Conservation (phyloP, 495 filamentous ascomycete species). For the Penicillium odoratum region DNA sequence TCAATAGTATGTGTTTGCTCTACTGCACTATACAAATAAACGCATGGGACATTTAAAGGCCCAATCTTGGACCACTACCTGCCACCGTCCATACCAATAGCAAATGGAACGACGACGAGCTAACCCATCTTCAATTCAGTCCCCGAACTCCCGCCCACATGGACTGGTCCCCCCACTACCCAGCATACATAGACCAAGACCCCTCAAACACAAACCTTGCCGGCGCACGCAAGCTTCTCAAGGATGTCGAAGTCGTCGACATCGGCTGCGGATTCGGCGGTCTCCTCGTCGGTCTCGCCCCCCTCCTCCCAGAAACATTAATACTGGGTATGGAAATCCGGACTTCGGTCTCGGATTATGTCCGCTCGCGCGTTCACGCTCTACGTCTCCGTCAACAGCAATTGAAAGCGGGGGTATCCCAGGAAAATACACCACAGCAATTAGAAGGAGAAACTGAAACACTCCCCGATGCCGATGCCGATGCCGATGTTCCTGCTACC, state of each 20-base stretch:
- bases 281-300: constrained; percentile 80
- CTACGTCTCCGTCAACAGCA: constrained; percentile 66
- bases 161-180: constrained; percentile 88
- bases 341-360: constrained; percentile 81
- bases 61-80: background rate
- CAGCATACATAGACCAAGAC: constrained; percentile 58
- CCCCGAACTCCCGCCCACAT: constrained; percentile 79
- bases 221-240: constrained; percentile 49
- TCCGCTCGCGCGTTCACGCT: constrained; percentile 80
- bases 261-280: constrained; percentile 97
- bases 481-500: constrained; percentile 23
- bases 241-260: constrained; percentile 88
- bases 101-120: constrained; percentile 2
- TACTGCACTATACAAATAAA: background rate
- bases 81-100: background rate
- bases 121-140: constrained; percentile 44
- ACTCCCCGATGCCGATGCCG: background rate
- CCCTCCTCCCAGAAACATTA: constrained; percentile 75
- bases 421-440: background rate
- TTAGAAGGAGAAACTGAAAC: constrained; percentile 4
- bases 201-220: constrained; percentile 32
- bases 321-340: constrained; percentile 93
- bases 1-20: constrained; percentile 64
- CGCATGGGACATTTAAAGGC: background rate
- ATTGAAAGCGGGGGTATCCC: constrained; percentile 21